These are phyloP conservation scores for Coemansia sp. DNA, from an alignment of 192 early-diverging fungal genomes.

Conservation along the genomic window DNA sequence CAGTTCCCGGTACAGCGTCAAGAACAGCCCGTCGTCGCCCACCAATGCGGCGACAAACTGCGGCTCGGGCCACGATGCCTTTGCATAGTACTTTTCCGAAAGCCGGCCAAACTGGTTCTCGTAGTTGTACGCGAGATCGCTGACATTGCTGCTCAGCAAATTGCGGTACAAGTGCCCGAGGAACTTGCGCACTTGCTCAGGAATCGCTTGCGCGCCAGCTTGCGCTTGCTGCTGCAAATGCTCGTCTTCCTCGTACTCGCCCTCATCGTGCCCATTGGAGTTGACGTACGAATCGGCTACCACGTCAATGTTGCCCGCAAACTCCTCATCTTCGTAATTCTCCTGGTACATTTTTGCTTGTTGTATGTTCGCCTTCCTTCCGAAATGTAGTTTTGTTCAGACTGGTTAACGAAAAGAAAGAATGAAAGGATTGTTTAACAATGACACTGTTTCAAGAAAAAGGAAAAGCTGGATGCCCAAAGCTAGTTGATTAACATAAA, in stretches of 20 bases:
- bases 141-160: conserved; percentile 75
- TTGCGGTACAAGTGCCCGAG: conserved; percentile 78
- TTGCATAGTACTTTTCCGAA: conserved; percentile 88
- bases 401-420: too few relatives aligned
- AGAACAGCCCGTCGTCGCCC: conserved; percentile 77
- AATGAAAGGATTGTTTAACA: too few relatives aligned
- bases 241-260: conserved; percentile 37
- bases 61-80: conserved; percentile 86
- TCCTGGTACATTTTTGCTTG: conserved; percentile 43
- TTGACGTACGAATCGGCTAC: conserved; percentile 49
- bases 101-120: conserved; percentile 88
- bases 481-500: not conserved
- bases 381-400: too few relatives aligned
- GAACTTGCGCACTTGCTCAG: conserved; percentile 83
- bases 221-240: conserved; percentile 34
- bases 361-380: not conserved
- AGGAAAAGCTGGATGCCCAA: too few relatives aligned
- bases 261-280: conserved; percentile 35
- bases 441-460: too few relatives aligned
- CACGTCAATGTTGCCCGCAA: conserved; percentile 49
- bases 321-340: conserved; percentile 49
- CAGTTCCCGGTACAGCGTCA: conserved; percentile 93
- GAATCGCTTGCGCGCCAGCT: conserved; percentile 61
- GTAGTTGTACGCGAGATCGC: conserved; percentile 85
- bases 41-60: conserved; percentile 78